Conservation (phyloP, 805 yeast genomes). For the Saccharomycopsis lassenensis region DNA sequence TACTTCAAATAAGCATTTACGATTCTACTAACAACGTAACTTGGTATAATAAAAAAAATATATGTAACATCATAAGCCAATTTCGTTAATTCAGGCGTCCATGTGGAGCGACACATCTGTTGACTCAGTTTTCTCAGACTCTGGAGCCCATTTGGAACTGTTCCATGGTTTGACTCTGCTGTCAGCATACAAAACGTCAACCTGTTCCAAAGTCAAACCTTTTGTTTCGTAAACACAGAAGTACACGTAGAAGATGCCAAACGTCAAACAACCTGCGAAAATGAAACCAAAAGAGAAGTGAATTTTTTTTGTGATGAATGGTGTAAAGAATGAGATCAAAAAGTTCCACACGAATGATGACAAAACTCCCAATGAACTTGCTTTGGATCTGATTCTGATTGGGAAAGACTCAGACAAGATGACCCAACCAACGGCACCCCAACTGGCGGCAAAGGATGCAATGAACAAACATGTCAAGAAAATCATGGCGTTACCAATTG, state of each 20-base stretch:
- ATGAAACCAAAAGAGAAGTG: slow-evolving; percentile 28
- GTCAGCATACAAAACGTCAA: slow-evolving; percentile 15
- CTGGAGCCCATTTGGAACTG: slow-evolving; percentile 3
- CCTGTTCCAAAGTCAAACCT: slow-evolving; percentile 60
- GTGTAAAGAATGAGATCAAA: slow-evolving; percentile 56
- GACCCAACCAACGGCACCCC: slow-evolving; percentile 65
- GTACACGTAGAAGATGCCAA: slow-evolving; percentile 53
- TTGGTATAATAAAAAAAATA: no score
- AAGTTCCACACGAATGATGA: slow-evolving; percentile 55
- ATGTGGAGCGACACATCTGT: slow-evolving; percentile 4
- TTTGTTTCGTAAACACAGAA: slow-evolving; percentile 69
- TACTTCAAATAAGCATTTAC: no score
- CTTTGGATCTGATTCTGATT: slow-evolving; percentile 48
- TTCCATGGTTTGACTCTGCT: slow-evolving; percentile 12
- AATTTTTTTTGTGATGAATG: slow-evolving; percentile 41
- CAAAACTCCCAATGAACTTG: slow-evolving; percentile 49
- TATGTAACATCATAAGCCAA: no score
- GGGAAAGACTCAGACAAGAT: slow-evolving; percentile 62
- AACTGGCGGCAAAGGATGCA: slow-evolving; percentile 59
- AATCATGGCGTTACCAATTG: slow-evolving; percentile 55
- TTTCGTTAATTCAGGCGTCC: no score
- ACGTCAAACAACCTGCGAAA: slow-evolving; percentile 44
- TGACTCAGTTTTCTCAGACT: neutral
- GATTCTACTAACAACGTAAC: no score
- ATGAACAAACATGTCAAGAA: slow-evolving; percentile 54